These are phyloP conservation scores for Astrocystis sublimbata DNA, from an alignment of 495 filamentous ascomycete species.

Conservation along the genomic window DNA sequence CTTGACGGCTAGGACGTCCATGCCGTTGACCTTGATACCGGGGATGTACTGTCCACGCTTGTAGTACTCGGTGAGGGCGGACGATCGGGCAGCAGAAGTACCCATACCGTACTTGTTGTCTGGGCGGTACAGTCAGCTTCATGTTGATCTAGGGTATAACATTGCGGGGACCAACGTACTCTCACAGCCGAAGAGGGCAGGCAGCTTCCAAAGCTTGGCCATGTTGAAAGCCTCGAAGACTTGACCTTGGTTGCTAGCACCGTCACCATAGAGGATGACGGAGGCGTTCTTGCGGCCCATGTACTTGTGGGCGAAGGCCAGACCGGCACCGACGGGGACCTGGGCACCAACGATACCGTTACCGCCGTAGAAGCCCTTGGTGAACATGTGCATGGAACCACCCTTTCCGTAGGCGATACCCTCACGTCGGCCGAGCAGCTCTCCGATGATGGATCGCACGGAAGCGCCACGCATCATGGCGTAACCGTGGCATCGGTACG, in stretches of 20 bases:
- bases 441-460: constrained; percentile 92
- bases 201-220: constrained; percentile 98
- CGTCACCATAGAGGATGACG: constrained; percentile 92
- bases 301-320: constrained; percentile 97
- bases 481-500: constrained; percentile 98
- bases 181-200: constrained; percentile 94
- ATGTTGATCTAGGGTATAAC: not conserved
- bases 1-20: constrained; percentile 98
- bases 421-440: constrained; percentile 89
- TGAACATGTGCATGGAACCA: constrained; percentile 99
- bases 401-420: constrained; percentile 99
- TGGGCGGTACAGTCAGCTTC: constrained; percentile 37
- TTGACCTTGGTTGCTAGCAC: constrained; percentile 97
- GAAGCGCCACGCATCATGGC: constrained; percentile 94
- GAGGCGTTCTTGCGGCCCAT: constrained; percentile 78
- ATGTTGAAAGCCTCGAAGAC: constrained; percentile 99
- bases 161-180: constrained; percentile 59
- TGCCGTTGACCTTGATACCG: constrained; percentile 98
- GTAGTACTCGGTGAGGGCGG: constrained; percentile 98
- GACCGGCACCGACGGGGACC: constrained; percentile 94
- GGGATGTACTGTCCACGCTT: constrained; percentile 99
- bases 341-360: constrained; percentile 99
- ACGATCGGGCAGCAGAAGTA: constrained; percentile 89
- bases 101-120: constrained; percentile 99
- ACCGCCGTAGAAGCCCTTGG: constrained; percentile 95